Base-by-base conservation (phyloP, 2,329 filamentous ascomycete genomes). In the Berkeleyomyces rouxiae region DNA sequence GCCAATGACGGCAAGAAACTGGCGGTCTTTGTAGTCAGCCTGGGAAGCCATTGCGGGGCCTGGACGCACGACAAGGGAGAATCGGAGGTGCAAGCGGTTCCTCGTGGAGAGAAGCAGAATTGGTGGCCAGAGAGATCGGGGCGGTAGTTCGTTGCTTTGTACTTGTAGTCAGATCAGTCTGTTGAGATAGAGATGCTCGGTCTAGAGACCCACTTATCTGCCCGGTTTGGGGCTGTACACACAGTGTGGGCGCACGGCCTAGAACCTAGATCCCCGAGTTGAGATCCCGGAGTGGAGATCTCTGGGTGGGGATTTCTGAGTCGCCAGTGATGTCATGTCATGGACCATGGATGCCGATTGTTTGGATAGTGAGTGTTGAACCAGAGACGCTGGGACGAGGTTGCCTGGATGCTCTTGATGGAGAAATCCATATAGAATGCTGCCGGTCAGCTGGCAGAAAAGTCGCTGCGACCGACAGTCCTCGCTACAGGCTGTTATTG, bases 1-100 rank as follows among this genome's bases (percentile, higher is more conserved):
- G 61, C 93, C 93, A 72, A 99, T 99, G 58, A 99, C 92, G 67
- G 93, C 93, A 64, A 99, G 83, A 72, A 99, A 96, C 76, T 99
- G 87, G 70, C 93, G 83, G 76, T 97, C 90, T 77, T 90, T 86
- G 74, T 79, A 86, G 68, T 83, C 81, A 67, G 79, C 76, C 68
- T 81, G 77, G 57, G 77, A 76, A 64, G 79, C 70, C 77, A 80
- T 79, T 51, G 53, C 69, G 71, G 68, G 43, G 51, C 63, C 16
- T 16, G 13, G 55, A 23, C 23, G 23, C 23, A 2, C 23, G 23
- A 23, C 23, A 23, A 23, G 23, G 23, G 33, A 36, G 3, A 36
- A 13, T 36, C 11, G 6, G 5, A 7, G 11, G 13, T 23, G 10
- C 36, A 13, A 4, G 3, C 7, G 13, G 33, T 16, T 13, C 33